Base-by-base conservation (phyloP, 1,139 yeast genomes). In the Sugiyamaella japonica region DNA sequence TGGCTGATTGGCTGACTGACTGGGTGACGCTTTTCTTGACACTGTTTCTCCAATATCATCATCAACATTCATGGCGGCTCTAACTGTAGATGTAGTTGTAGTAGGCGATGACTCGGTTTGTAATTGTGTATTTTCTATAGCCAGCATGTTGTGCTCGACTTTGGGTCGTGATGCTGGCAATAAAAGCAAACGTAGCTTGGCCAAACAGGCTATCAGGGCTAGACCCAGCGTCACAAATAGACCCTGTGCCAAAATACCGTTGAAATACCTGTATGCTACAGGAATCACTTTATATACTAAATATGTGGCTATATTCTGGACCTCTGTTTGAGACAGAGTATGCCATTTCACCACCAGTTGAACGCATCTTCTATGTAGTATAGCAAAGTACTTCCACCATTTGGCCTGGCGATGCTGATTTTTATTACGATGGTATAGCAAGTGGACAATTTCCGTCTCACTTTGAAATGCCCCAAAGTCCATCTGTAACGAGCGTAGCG, bases 211-310 rank as follows among this genome's bases (percentile, higher is more conserved):
- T 4, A 89, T 64, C 48, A 89, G 69, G 0, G 87, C 81, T 59
- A 90, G 76, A 1, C 96, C 97, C 12, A 89, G 70, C 1, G 85
- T 78, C 6, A 89, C 76, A 65, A 85, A 90, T 66, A 90, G 96
- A 0, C 93, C 96, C 56, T 86, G 76, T 0, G 87, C 84, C 7
- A 89, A 74, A 0, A 90, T 76, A 0, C 85, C 79, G 66, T 86
- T 83, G 63, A 87, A 86, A 28, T 82, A 81, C 55, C 79, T 77
- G 66, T 80, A 85, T 13, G 86, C 81, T 38, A 71, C 69, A 2
- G 77, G 80, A 4, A 83, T 68, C 0, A 83, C 62, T 47, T 72
- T 73, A 29, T 70, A 70, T 9, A 72, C 64, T 36, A 85, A 60
- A 59, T 75, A 74, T 17, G 29, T 38, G 43, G 25, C 20, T 3